A percentile compares a stretch with the other conserved stretches of the same genome.
Evolutionary conservation across 441 rosid species (phyloP).

Genomic region (Pelargonium fulgidum): DNA sequence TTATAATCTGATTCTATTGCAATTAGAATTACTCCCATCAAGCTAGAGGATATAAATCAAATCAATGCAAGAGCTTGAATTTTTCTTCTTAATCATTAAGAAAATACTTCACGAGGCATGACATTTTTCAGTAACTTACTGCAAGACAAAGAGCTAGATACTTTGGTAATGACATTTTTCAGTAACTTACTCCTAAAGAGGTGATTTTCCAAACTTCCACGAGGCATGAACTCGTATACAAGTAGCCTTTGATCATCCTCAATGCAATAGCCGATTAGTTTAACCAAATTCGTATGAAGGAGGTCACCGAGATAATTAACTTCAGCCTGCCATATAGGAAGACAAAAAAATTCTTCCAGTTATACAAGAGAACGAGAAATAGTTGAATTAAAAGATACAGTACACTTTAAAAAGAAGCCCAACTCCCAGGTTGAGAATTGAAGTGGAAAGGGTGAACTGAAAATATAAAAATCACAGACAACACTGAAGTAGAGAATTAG

Average conservation of each 20-base stretch:
- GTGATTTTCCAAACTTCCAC: conserved; percentile 36
- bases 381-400: too few species aligned
- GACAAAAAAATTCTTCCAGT: conserved; percentile 13
- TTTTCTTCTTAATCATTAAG: too few species aligned
- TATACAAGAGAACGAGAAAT: neutral
- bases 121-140: neutral
- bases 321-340: conserved; percentile 25
- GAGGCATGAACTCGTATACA: conserved; percentile 33
- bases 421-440: neutral
- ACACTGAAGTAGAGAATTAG: neutral
- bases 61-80: too few species aligned
- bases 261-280: conserved; percentile 30
- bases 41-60: too few species aligned
- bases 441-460: neutral
- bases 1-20: too few species aligned
- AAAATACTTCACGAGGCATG: too few species aligned
- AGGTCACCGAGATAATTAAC: conserved; percentile 29
- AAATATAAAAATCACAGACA: neutral
- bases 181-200: conserved; percentile 28
- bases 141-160: neutral
- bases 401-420: too few species aligned
- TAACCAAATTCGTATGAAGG: conserved; percentile 29
- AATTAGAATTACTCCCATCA: too few species aligned
- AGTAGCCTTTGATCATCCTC: conserved; percentile 32
- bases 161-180: neutral